Conservation (phyloP, 352 stramenopile genomes). For the Pythium rhizo-oryzae region DNA sequence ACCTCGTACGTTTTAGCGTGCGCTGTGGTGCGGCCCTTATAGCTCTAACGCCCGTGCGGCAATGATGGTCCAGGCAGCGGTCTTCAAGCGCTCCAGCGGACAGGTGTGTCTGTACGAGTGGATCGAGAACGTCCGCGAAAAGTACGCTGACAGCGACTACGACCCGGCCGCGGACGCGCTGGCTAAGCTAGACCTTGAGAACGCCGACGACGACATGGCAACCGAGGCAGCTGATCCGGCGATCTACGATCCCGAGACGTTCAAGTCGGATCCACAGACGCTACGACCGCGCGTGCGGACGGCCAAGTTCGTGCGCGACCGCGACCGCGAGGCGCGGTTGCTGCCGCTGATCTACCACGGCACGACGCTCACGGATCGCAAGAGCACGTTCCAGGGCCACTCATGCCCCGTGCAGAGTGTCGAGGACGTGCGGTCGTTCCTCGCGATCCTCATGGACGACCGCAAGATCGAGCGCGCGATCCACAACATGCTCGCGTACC, state of each 20-base stretch:
- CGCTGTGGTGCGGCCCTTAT: background rate
- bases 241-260: constrained; percentile 31
- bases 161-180: constrained; percentile 20
- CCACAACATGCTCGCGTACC: constrained; percentile 91
- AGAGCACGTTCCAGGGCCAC: constrained; percentile 85
- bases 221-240: constrained; percentile 18
- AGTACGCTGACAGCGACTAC: constrained; percentile 54
- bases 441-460: constrained; percentile 78
- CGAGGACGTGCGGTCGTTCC: constrained; percentile 78
- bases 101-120: constrained; percentile 89
- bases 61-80: constrained; percentile 33
- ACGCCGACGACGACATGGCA: constrained; percentile 21
- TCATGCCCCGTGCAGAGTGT: constrained; percentile 62
- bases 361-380: constrained; percentile 69
- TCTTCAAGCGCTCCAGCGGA: constrained; percentile 74
- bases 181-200: background rate
- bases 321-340: constrained; percentile 51
- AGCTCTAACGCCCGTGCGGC: background rate
- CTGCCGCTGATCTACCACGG: constrained; percentile 74
- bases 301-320: constrained; percentile 60
- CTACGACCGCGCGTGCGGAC: constrained; percentile 67
- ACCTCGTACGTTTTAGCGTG: constrained; percentile 44
- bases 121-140: constrained; percentile 82
- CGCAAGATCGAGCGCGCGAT: constrained; percentile 83
- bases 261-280: constrained; percentile 59